Base-by-base conservation (phyloP, 2,329 filamentous ascomycete genomes). In the Trichoderma sp. region DNA sequence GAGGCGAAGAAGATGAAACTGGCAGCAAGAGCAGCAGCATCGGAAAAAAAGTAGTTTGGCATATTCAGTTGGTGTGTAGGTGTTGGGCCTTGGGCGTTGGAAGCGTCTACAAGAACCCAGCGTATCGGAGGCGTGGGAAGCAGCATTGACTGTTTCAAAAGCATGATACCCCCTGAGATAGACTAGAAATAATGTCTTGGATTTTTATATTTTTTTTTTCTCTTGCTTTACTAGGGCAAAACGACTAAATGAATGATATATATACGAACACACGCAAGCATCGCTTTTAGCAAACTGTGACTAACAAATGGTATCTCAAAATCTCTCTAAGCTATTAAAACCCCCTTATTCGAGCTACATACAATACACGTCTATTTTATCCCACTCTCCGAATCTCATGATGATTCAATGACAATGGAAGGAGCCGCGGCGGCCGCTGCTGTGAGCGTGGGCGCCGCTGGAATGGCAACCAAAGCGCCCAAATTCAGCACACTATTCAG, bases 1-100 rank as follows among this genome's bases (percentile, higher is more conserved):
- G 84, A 88, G 74, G 82, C 84, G 3, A 90, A 90, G 80, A 89
- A 86, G 79, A 77, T 85, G 75, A 86, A 81, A 76, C 74, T 86
- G 5, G 83, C 83, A n/a, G 75, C 81, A 27, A 79, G 83, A 72
- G 79, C 80, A 29, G 80, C 78, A 31, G 73, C 62, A 1, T 70
- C 68, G 19, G 53, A 70, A 33, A 75, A 52, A 74, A 74, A 57
- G 74, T 74, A 59, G 68, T 10, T 8, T 60, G 64, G 68, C 56
- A 69, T 60, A 63, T 56, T 4, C 3, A 14, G 33, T 53, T 31
- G 53, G 47, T 56, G 27, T 56, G 21, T 7, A 2, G 19, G 11
- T 6, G 29, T 29, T 55, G 49, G 27, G 27, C 2, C 19, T 65
- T n/a, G 14, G 19, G 11, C 14, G n/a, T 13, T 16, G 52, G 47